Evolutionary conservation across 306 rosid genomes (phyloP).

Genomic region (Rosa chinensis): DNA sequence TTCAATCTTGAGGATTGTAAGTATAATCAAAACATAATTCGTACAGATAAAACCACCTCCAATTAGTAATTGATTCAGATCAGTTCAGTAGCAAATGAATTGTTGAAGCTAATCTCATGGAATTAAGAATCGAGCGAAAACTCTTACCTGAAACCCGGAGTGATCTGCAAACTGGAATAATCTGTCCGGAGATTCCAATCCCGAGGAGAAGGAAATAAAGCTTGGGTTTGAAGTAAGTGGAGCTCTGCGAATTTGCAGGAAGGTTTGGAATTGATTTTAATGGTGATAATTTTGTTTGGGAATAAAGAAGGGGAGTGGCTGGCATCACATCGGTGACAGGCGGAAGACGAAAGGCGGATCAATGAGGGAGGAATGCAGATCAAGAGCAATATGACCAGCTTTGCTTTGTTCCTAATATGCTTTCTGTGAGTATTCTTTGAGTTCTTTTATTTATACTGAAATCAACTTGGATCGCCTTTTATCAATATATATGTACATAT

Average conservation of each 20-base stretch:
- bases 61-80: neutral
- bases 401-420: no score
- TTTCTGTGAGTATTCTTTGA: no score
- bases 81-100: no score
- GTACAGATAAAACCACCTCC: neutral
- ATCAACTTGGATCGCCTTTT: no score
- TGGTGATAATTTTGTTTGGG: neutral
- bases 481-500: no score
- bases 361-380: neutral
- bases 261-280: neutral
- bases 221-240: neutral
- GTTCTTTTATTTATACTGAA: no score
- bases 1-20: neutral
- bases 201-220: neutral
- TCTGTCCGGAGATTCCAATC: no score
- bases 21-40: neutral
- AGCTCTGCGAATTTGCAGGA: neutral
- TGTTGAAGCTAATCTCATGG: no score
- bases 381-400: no score
- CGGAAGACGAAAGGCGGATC: neutral
- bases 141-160: neutral
- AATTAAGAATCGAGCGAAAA: neutral
- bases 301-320: neutral
- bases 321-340: neutral
- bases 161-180: neutral